phyloP scores from a whole-genome alignment of 345 rosid genomes.

The Mercurialis annua region DNA sequence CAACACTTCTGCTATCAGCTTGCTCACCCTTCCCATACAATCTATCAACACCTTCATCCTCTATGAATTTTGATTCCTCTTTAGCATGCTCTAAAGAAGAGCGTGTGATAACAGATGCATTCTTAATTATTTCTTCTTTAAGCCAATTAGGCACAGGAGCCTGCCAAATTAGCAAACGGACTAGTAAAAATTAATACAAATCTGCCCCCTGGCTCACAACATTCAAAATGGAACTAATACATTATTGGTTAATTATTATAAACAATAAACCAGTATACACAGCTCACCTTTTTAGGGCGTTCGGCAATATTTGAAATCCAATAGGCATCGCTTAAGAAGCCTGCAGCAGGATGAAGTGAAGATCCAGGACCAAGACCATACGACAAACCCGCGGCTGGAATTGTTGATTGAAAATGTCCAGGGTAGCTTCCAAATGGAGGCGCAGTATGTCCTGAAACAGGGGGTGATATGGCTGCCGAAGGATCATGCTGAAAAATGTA shows the following conservation, averaged over 20 bases:
- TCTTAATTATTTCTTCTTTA: conserved; percentile 87
- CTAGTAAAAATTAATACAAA: too few species aligned
- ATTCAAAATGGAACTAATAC: too few species aligned
- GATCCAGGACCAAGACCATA: conserved; percentile 56
- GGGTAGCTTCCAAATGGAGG: conserved; percentile 70
- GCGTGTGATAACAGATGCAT: conserved; percentile 60
- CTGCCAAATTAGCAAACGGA: conserved; percentile 42
- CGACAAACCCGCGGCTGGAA: conserved; percentile 47
- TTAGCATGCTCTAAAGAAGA: conserved; percentile 55
- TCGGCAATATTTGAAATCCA: conserved; percentile 58
- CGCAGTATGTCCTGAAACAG: conserved; percentile 56
- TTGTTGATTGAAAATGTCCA: conserved; percentile 55
- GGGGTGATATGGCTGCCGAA: conserved; percentile 43
- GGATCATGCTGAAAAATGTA: conserved; percentile 65
- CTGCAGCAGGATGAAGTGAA: conserved; percentile 52
- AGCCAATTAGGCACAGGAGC: conserved; percentile 96
- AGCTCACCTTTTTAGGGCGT: conserved; percentile 77
- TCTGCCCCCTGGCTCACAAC: too few species aligned
- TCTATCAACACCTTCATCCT: conserved; percentile 55
- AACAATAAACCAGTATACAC: conserved; percentile 13
- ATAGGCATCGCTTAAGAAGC: conserved; percentile 70
- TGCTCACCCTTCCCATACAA: conserved; percentile 49
- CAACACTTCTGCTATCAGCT: conserved; percentile 60
- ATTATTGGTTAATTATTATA: conserved; percentile 5
- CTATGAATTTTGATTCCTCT: conserved; percentile 53